Evolutionary conservation across 805 yeast genomes (phyloP).

Genomic region (Schwanniomyces pseudopolymorphus): DNA sequence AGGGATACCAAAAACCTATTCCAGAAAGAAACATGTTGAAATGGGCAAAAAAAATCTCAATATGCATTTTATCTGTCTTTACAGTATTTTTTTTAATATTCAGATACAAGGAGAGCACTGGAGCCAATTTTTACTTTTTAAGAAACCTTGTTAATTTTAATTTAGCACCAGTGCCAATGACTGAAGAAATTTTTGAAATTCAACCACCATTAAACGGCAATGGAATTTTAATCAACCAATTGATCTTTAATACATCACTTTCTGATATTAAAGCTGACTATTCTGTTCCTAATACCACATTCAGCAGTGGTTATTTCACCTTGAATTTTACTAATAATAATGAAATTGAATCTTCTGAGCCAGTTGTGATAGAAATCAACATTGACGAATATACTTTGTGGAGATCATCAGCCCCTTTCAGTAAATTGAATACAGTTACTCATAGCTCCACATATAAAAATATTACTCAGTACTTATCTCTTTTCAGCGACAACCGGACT

Average conservation of each 20-base stretch:
- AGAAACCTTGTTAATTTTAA: background rate
- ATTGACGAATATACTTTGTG: slow-evolving; percentile 23
- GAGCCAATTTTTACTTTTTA: too few relatives aligned
- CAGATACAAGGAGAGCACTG: too few relatives aligned
- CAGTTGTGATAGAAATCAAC: slow-evolving; percentile 21
- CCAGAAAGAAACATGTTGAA: too few relatives aligned
- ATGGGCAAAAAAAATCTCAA: too few relatives aligned
- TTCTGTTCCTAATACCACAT: slow-evolving; percentile 15
- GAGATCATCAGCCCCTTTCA: slow-evolving; percentile 26
- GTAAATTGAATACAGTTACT: slow-evolving; percentile 12
- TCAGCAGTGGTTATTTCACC: slow-evolving; percentile 23
- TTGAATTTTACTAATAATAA: slow-evolving; percentile 24
- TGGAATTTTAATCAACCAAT: slow-evolving; percentile 3
- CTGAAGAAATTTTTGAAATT: slow-evolving; percentile 7
- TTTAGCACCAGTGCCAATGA: background rate
- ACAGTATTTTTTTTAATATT: too few relatives aligned
- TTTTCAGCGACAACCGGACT: slow-evolving; percentile 13
- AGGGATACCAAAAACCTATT: too few relatives aligned
- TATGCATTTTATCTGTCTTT: too few relatives aligned
- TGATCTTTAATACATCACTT: slow-evolving; percentile 8
- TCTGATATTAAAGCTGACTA: slow-evolving; percentile 8
- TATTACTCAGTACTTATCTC: slow-evolving; percentile 21
- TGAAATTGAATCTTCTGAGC: slow-evolving; percentile 2
- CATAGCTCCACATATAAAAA: slow-evolving; percentile 21
- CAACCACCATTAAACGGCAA: slow-evolving; percentile 5